Percentiles rank a stretch among this genome's conserved stretches.
phyloP scores from a whole-genome alignment of 1,284 basidiomycete genomes.

The Erythrobasidium hasegawianum region DNA sequence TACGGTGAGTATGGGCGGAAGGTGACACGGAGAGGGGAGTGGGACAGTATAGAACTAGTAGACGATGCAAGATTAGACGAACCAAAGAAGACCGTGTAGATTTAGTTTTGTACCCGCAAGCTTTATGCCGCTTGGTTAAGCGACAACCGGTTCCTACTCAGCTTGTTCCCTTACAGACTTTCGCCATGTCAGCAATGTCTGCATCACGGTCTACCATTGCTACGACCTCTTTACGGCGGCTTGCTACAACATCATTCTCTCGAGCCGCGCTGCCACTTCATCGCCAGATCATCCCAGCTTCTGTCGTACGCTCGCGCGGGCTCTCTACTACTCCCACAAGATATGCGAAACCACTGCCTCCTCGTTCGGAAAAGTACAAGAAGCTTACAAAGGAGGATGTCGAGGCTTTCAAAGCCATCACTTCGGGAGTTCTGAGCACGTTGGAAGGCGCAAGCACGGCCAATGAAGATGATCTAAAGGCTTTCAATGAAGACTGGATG shows the following conservation, averaged over 20 bases:
- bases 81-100: no score
- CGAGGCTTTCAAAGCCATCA: constrained; percentile 52
- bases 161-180: no score
- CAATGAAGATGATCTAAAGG: constrained; percentile 60
- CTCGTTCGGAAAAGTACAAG: constrained; percentile 47
- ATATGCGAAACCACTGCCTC: constrained; percentile 20
- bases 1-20: neutral
- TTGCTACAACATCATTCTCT: neutral
- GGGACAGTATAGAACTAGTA: neutral
- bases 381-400: constrained; percentile 53
- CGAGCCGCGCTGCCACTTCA: constrained; percentile 26
- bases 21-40: neutral
- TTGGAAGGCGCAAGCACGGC: constrained; percentile 39
- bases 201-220: no score
- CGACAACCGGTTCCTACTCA: no score
- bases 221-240: no score
- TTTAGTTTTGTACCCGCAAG: no score
- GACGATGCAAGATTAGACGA: no score
- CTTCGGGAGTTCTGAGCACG: constrained; percentile 54
- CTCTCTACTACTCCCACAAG: constrained; percentile 10
- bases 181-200: no score
- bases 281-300: constrained; percentile 2
- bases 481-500: constrained; percentile 95
- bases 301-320: neutral
- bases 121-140: no score